Base-by-base conservation (phyloP, 257 asterid species). In the Lantana camara region DNA sequence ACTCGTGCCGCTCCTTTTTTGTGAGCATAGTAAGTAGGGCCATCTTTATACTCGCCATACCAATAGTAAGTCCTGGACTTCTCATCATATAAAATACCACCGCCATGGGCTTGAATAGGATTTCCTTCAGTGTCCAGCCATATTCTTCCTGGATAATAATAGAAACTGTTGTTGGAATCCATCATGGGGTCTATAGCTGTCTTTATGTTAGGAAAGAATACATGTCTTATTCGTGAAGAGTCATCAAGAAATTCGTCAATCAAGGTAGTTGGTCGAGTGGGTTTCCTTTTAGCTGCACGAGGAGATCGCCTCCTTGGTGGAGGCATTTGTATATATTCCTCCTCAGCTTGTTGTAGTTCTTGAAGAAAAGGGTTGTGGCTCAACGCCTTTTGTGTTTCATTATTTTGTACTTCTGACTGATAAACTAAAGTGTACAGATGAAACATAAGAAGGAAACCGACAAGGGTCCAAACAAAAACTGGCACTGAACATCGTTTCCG, bases 51-150 rank as follows among this genome's bases (percentile, higher is more conserved):
- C 79, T 94, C 99, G 7, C 99, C 99, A 62, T 90, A 94, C 99
- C 99, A 94, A 72, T 86, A 94, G 76, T 88, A 94, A 45, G 84
- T 85, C 76, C 35, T 71, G 40, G 82, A 79, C 63, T 60, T 77
- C 66, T 79, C 90, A 65, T 94, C 99, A 29, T 84, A 88, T 13
- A 91, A 63, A 69, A 94, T 82, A 29, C 98, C 98, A 61, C 98
- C 99, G 23, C 99, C 99, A 71, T 88, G 99, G 50, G 97, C 99
- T 75, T 94, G 99, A 72, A 94, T 88, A 35, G 98, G 97, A 73
- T 88, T 88, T 60, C 98, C 95, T 52, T 91, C 85, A 40, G 94
- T 94, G 76, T 94, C 99, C 73, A 94, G 70, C 99, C 99, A 94
- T 69, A 88, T 78, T 70, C 87, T 83, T 47, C 88, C 98, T 4